Base-by-base conservation (phyloP, 768 basidiomycete species). In the Tubosaeta brunneosetosa region DNA sequence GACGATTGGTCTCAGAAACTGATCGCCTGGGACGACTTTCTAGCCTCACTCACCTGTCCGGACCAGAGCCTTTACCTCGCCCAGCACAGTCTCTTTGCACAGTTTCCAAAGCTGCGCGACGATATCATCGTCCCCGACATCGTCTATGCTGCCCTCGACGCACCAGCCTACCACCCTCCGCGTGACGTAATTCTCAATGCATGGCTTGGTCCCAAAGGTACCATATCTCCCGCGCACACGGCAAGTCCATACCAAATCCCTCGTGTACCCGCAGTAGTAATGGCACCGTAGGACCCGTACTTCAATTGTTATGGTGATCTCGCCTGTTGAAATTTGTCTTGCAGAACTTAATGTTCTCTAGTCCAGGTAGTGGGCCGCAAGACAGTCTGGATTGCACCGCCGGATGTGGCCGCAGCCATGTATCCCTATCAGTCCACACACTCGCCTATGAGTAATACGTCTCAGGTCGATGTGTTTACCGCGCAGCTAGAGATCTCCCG, bases 71-170 rank as follows among this genome's bases (percentile, higher is more conserved):
- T 86, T 34, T 99, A 99, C 67, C 82, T 99, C 41, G 97, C 97
- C 0, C 97, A 99, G 64, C 86, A 99, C 71, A 80, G 84, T 59
- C 78, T 99, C 13, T 74, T 94, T 53, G 72, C 70, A 37, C 97
- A 99, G 66, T 93, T 98, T 58, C 94, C 93, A 2, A 66, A 69
- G 2, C 75, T 99, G 40, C 74, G 79, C 44, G 72, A 76, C 8
- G 97, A 98, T 62, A 81, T 97, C 45, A 55, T 77, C 10, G 60
- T 91, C n/a, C 95, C 97, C 0, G 94, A 97, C 64, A 94, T 95
- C 62, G 85, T 89, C 25, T 97, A 90, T 64, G 75, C 87, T 14
- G 77, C 73, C 8, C 76, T 84, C 41, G 61, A 70, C 12, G 57
- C 77, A 1, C 74, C 79, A 1, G 64, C 66, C 3, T 94, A 94